Evolutionary conservation across 768 basidiomycete species (phyloP).

Genomic region (Boletus pseudo-olivaceus): DNA sequence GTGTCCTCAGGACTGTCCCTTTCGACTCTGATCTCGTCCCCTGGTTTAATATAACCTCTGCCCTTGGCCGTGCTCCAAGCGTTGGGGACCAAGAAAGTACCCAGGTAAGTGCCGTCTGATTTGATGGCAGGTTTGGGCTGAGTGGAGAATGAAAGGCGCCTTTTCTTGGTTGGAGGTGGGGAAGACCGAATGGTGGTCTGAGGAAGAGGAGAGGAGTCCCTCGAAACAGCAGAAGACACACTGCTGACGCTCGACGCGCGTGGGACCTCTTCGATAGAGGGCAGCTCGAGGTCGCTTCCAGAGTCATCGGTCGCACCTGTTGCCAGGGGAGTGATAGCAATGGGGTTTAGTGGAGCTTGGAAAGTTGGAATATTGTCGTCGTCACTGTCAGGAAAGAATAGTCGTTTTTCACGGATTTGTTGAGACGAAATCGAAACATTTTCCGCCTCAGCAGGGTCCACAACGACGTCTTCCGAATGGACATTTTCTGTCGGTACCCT

Average conservation of each 20-base stretch:
- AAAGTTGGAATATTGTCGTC: constrained; percentile 35
- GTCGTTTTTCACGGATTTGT: constrained; percentile 27
- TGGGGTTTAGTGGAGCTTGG: not conserved
- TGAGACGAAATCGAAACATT: constrained; percentile 4
- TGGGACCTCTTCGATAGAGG: constrained; percentile 30
- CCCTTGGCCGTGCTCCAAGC: constrained; percentile 81
- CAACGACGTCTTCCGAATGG: constrained; percentile 8
- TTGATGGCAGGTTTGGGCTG: constrained; percentile 11
- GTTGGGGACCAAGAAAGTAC: constrained; percentile 64
- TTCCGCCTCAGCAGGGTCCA: constrained; percentile 1
- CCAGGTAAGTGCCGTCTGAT: constrained; percentile 47
- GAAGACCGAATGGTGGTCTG: constrained; percentile 6
- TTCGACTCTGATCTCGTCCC: constrained; percentile 58
- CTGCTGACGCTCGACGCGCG: constrained; percentile 42
- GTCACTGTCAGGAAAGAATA: constrained; percentile 44
- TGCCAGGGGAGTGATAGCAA: constrained; percentile 24
- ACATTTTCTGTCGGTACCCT: not conserved
- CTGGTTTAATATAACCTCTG: constrained; percentile 60
- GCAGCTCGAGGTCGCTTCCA: constrained; percentile 35
- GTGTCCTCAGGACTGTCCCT: constrained; percentile 46
- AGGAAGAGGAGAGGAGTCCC: constrained; percentile 21
- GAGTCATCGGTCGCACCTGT: constrained; percentile 33
- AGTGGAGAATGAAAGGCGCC: constrained; percentile 40
- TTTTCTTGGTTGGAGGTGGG: constrained; percentile 48
- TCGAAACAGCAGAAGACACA: constrained; percentile 31